phyloP scores from a whole-genome alignment of 495 filamentous ascomycete species.

The Pseudevernia furfuracea region DNA sequence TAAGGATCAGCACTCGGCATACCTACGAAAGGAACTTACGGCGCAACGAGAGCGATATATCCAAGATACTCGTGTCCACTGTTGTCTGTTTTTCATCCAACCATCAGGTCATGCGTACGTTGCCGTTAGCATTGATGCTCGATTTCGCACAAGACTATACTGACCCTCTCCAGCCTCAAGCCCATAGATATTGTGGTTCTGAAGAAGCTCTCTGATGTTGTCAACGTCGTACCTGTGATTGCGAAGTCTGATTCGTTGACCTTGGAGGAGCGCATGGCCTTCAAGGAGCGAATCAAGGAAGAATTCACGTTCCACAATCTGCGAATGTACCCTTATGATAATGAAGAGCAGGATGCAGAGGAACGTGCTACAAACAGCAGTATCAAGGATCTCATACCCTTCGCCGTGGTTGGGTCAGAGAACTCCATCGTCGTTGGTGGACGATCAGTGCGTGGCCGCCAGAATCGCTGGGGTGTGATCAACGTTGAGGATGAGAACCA shows the following conservation, averaged over 20 bases:
- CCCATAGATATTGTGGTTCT: constrained; percentile 99
- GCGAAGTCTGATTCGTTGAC: constrained; percentile 97
- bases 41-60: constrained; percentile 99
- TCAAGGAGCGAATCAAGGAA: constrained; percentile 99
- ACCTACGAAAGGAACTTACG: constrained; percentile 99
- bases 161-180: constrained; percentile 55
- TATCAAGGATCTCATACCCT: constrained; percentile 96
- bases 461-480: constrained; percentile 99
- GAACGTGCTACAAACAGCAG: constrained; percentile 87
- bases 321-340: constrained; percentile 99
- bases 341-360: constrained; percentile 96
- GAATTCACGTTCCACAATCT: constrained; percentile 99
- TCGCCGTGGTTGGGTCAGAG: constrained; percentile 96
- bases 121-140: background rate
- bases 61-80: constrained; percentile 97
- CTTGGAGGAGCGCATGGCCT: constrained; percentile 85
- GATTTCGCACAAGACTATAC: background rate
- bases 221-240: constrained; percentile 98
- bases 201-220: constrained; percentile 97
- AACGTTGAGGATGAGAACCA: constrained; percentile 99
- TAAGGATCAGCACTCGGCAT: constrained; percentile 99
- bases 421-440: constrained; percentile 95
- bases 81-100: constrained; percentile 99
- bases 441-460: constrained; percentile 94
- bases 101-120: constrained; percentile 87